phyloP scores from a whole-genome alignment of 805 yeast genomes.

The Candida insectorum region DNA sequence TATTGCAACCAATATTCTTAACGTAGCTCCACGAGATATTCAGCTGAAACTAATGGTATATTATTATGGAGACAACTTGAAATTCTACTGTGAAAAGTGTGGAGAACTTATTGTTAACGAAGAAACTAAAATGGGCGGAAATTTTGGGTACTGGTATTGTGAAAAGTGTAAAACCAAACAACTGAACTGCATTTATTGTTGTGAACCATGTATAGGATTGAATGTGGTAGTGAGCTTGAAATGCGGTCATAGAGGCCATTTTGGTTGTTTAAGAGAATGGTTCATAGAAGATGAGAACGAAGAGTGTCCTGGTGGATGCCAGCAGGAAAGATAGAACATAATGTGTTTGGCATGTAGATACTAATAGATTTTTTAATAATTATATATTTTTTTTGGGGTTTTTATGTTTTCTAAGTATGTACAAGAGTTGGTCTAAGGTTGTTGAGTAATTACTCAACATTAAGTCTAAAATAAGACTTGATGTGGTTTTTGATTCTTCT shows the following conservation, averaged over 20 bases:
- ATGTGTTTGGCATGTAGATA: slow-evolving; percentile 3
- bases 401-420: too few relatives aligned
- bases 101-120: slow-evolving; percentile 59
- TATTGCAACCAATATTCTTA: slow-evolving; percentile 55
- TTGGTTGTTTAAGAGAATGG: slow-evolving; percentile 78
- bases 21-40: slow-evolving; percentile 33
- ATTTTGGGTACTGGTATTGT: slow-evolving; percentile 83
- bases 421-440: too few relatives aligned
- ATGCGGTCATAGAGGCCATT: slow-evolving; percentile 90
- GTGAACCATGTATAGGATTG: slow-evolving; percentile 71
- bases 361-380: too few relatives aligned
- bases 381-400: too few relatives aligned
- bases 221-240: slow-evolving; percentile 51
- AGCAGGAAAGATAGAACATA: too few relatives aligned
- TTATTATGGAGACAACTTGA: slow-evolving; percentile 33
- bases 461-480: too few relatives aligned
- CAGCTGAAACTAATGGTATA: slow-evolving; percentile 24
- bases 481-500: too few relatives aligned
- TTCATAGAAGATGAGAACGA: slow-evolving; percentile 57
- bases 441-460: too few relatives aligned
- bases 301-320: slow-evolving; percentile 83
- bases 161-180: slow-evolving; percentile 59
- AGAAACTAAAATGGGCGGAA: slow-evolving; percentile 38
- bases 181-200: slow-evolving; percentile 74
- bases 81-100: slow-evolving; percentile 61